Base-by-base conservation (phyloP, 305 asterid species). In the Fraxinus sp. region DNA sequence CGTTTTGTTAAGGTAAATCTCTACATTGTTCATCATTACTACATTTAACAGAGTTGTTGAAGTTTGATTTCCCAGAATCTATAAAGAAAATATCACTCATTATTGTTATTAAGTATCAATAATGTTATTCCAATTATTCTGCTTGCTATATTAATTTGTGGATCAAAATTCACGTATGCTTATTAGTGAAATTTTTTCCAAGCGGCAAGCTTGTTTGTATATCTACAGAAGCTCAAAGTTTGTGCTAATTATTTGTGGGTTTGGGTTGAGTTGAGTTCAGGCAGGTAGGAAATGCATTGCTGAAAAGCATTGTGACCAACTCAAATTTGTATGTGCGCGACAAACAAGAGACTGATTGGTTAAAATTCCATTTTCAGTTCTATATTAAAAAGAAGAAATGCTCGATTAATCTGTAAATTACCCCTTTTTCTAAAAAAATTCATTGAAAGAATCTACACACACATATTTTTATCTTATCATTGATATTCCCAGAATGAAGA, bases 1-100 rank as follows among this genome's bases (percentile, higher is more conserved):
- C 86, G 91, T 37, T 92, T 94, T 86, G 93, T 96, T 86, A 92
- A 93, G 98, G 98, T 94, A 92, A 81, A 74, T 78, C 79, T 79
- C 44, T 84, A 32, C 22, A 10, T 57, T 26, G 28, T 71, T 74
- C 11, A 11, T 2, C 59, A 52, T 32, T 71, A 32, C 32, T 44
- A 57, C 22, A 32, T 73, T 79, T 83, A 64, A 79, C 49, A 74
- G 81, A 49, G 33, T 26, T 7, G 72, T 76, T 35, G 22, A 80
- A 77, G 70, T 84, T 86, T 81, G 46, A 74, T 26, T 76, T 79
- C 83, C 55, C 37, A 46, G 79, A 70, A 66, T 82, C 62, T 66
- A 14, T 71, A 30, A 68, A 26, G 74, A 66, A 1, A 13, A 30
- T 30, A 16, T 5, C 76, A 14, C 20, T 71, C 1, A 5, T 32